These are phyloP conservation scores for Sclerotinia nivalis DNA, from an alignment of 2,329 filamentous ascomycete species.

Conservation along the genomic window DNA sequence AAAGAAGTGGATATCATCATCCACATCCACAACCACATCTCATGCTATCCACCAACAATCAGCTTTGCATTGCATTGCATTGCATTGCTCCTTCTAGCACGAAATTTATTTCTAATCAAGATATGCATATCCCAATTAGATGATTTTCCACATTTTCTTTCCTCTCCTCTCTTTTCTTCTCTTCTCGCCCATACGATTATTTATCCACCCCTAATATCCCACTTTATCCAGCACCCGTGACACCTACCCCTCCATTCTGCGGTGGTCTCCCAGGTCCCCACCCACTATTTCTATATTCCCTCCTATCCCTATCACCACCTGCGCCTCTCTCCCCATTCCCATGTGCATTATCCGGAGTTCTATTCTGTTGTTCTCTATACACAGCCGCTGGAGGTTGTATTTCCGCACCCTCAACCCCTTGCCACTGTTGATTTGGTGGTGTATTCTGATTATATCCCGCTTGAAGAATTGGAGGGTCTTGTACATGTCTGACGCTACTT, in stretches of 20 bases:
- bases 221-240: slow-evolving; percentile 39
- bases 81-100: not conserved
- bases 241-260: slow-evolving; percentile 41
- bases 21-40: not conserved
- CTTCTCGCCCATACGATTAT: not conserved
- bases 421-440: slow-evolving; percentile 52
- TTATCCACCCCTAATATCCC: not conserved
- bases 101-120: slow-evolving; percentile 17
- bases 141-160: slow-evolving; percentile 13
- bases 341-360: slow-evolving; percentile 40
- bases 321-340: slow-evolving; percentile 24
- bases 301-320: slow-evolving; percentile 11
- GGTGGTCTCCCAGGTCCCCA: slow-evolving; percentile 39
- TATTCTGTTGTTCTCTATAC: slow-evolving; percentile 36
- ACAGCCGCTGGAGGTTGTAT: slow-evolving; percentile 34
- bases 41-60: too few relatives aligned
- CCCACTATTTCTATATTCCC: slow-evolving; percentile 40
- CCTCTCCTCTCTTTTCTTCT: not conserved
- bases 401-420: slow-evolving; percentile 34
- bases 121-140: slow-evolving; percentile 19
- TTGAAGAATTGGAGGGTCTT: slow-evolving; percentile 53
- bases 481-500: slow-evolving; percentile 77
- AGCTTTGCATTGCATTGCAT: too few relatives aligned
- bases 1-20: slow-evolving; percentile 11
- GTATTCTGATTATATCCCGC: slow-evolving; percentile 46